Percentiles rank a stretch among this genome's conserved stretches.
phyloP scores from a whole-genome alignment of 2,329 filamentous ascomycete genomes.

The Aspergillus pseudoviridinutans region DNA sequence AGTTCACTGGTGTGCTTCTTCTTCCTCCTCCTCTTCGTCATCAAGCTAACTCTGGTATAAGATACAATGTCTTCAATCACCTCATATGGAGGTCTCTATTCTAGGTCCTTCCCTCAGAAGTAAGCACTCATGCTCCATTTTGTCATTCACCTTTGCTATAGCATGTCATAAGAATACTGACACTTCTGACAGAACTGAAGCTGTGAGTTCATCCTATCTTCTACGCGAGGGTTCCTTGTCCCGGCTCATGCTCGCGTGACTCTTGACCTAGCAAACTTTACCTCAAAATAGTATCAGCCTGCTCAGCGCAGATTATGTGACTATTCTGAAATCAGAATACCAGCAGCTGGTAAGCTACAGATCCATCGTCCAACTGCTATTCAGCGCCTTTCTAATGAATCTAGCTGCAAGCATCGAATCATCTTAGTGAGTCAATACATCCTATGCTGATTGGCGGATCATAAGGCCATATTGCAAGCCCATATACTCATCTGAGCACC shows the following conservation, averaged over 20 bases:
- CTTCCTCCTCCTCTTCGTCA: background rate
- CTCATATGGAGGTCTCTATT: background rate
- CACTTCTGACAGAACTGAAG: constrained; percentile 4
- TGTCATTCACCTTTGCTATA: no score
- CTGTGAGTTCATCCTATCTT: constrained; percentile 7
- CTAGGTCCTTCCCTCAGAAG: background rate
- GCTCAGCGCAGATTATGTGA: constrained; percentile 43
- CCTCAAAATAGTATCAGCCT: constrained; percentile 32
- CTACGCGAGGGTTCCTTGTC: background rate
- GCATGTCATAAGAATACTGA: background rate
- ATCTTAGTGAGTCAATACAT: constrained; percentile 10
- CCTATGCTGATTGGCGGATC: background rate
- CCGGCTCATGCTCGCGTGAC: constrained; percentile 1
- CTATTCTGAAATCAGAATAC: constrained; percentile 60
- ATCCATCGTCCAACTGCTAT: constrained; percentile 2
- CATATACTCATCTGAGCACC: constrained; percentile 1
- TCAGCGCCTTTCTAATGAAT: background rate
- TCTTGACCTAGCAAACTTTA: constrained; percentile 36
- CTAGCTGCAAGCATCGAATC: constrained; percentile 15
- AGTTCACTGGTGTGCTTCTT: background rate
- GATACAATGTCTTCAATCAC: background rate
- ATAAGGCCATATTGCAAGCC: background rate
- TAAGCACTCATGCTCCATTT: background rate
- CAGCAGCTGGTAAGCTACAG: constrained; percentile 49
- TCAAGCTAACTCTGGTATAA: background rate